Base-by-base conservation (phyloP, 164 flowering plant species). In the Tinospora cordifolia region DNA sequence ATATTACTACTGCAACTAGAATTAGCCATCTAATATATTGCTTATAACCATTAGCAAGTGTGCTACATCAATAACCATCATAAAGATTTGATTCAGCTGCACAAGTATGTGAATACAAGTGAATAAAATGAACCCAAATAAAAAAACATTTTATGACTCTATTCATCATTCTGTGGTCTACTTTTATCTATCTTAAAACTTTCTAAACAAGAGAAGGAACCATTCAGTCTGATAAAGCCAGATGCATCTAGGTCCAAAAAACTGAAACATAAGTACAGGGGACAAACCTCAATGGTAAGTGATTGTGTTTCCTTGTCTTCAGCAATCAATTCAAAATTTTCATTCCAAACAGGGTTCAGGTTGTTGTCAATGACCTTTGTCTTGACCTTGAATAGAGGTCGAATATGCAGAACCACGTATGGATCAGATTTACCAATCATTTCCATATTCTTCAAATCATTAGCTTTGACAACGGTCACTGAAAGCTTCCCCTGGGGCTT, bases 341-440 rank as follows among this genome's bases (percentile, higher is more conserved):
- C 83, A 76, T 95, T 71, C 99, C 99, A 95, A 58, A 85, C 85
- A 71, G 99, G 99, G 79, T 91, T 90, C 60, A 95, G 84, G 81
- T 92, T 95, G 82, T 92, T 88, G 4, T 92, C 87, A 22, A 92
- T 49, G 64, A 80, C 84, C 74, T 88, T 86, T 51, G 99, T 86
- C 76, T 95, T 92, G 60, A 86, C 82, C 81, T 90, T 95, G 80
- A 86, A 86, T 24, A 91, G 72, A 51, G 98, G 98, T 22, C 92
- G 91, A 69, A 95, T 82, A 69, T 84, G 70, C 30, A 90, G 65
- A 75, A 86, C 87, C 30, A 75, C 93, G 75, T 92, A 92, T 46
- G 98, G 99, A 82, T 95, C 99, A 41, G 99, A 95, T 81, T 95
- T 95, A 74, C 99, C 96, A 73, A 95, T 83, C 94, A 92, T 80